A percentile compares a stretch with the other conserved stretches of the same genome.
phyloP scores from a whole-genome alignment of 108 stramenopile genomes.

The Cyclotella atomus region DNA sequence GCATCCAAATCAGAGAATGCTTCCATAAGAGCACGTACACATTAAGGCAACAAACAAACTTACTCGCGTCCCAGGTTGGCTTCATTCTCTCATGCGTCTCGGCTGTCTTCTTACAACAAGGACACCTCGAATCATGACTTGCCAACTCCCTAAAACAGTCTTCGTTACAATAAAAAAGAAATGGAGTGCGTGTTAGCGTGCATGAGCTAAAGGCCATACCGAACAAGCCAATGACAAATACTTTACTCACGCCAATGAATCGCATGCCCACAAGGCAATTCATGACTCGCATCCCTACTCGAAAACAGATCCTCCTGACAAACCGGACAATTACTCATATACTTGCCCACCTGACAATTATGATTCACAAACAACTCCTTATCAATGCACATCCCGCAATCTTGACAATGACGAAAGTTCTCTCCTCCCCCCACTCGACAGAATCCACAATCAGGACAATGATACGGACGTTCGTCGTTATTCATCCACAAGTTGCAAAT shows the following conservation, averaged over 20 bases:
- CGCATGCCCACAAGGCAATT: slow-evolving; percentile 90
- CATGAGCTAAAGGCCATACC: too few species aligned
- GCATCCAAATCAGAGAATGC: too few species aligned
- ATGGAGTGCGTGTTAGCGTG: too few species aligned
- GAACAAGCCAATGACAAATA: too few species aligned
- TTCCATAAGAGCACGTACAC: too few species aligned
- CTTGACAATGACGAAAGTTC: slow-evolving; percentile 85
- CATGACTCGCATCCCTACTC: slow-evolving; percentile 74
- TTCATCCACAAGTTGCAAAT: slow-evolving; percentile 92
- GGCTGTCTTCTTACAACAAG: slow-evolving; percentile 90
- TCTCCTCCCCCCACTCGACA: slow-evolving; percentile 88
- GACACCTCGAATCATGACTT: slow-evolving; percentile 81
- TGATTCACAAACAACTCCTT: slow-evolving; percentile 75
- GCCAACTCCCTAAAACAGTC: slow-evolving; percentile 81
- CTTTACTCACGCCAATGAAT: slow-evolving; percentile 93
- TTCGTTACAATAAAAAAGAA: too few species aligned
- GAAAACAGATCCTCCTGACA: slow-evolving; percentile 90
- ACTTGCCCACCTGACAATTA: slow-evolving; percentile 87
- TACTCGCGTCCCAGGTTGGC: slow-evolving; percentile 83
- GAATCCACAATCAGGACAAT: slow-evolving; percentile 86
- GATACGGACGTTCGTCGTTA: slow-evolving; percentile 83
- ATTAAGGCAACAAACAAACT: too few species aligned
- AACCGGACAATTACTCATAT: slow-evolving; percentile 90
- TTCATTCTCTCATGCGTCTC: slow-evolving; percentile 86
- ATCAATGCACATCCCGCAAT: slow-evolving; percentile 92